Base-by-base conservation (phyloP, 2,329 filamentous ascomycete genomes). In the Xylariaceae sp. region DNA sequence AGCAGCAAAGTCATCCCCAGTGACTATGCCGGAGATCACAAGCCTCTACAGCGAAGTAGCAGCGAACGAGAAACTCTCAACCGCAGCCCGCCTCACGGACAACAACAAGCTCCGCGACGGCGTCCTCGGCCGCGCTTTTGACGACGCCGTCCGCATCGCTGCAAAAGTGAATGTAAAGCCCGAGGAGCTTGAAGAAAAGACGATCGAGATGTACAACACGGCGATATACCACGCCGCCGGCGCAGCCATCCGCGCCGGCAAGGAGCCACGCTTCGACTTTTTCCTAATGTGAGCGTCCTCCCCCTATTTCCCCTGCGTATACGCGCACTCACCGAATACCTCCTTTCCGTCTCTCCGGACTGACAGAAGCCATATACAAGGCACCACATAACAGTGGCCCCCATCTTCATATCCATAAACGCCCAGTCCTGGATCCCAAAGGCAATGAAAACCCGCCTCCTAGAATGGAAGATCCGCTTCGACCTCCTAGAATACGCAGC, bases 391-490 rank as follows among this genome's bases (percentile, higher is more conserved):
- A 96, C 87, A 65, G 75, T 75, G 0, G 66, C 76, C 10, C 85
- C 86, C n/a, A 83, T 95, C 60, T 94, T 92, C 73, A 78, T 89
- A 60, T 75, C 76, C 7, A 78, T 96, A 67, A 79, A 85, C 64
- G 72, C 72, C 10, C 78, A 78, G 59, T 60, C 75, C 36, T 94
- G 81, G 80, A 75, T 91, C 41, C 75, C 82, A 0, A 65, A 71
- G 0, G 74, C 76, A 7, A 74, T 75, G 45, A 92, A 92, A 66
- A 74, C 77, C 12, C 83, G 88, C 5, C 72, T 96, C 0, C 75
- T 96, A 7, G 87, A 94, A 70, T 92, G 85, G 81, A 95, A 95
- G 70, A 87, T 85, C 47, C 82, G 90, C 40, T 71, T 85, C 61
- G 88, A 94, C 66, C 73, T 95, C 5, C 65, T 85, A 5, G 76